Percentiles rank a stretch among this genome's conserved stretches.
Evolutionary conservation across 2,329 filamentous ascomycete species (phyloP).

Genomic region (Monosporascus sp.): DNA sequence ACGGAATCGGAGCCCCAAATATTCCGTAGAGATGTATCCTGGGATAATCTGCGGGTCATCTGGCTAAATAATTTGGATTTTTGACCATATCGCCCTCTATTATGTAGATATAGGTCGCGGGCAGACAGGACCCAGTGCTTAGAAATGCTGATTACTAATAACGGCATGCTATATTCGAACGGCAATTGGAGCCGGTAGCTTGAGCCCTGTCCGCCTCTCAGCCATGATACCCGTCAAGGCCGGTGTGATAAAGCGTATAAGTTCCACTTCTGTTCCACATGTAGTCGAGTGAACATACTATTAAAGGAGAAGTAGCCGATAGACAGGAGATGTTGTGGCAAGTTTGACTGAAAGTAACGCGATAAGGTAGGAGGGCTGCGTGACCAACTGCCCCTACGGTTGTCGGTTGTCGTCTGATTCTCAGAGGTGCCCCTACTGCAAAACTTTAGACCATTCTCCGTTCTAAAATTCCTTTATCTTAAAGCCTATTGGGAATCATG

Average conservation of each 20-base stretch:
- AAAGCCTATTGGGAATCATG: no score
- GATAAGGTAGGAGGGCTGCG: no score
- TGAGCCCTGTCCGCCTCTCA: constrained; percentile 14
- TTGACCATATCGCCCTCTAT: not conserved
- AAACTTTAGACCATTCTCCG: no score
- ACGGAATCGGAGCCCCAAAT: not conserved
- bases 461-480: no score
- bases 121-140: constrained; percentile 8
- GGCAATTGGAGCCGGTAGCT: constrained; percentile 7
- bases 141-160: not conserved
- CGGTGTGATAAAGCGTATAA: constrained; percentile 3
- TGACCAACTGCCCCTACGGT: no score
- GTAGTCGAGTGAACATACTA: constrained; percentile 13
- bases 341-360: constrained; percentile 3
- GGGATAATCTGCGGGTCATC: no score
- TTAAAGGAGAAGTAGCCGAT: constrained; percentile 19
- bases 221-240: constrained; percentile 10
- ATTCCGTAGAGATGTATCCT: not conserved
- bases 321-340: constrained; percentile 15
- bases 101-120: constrained; percentile 3
- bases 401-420: no score
- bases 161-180: constrained; percentile 7
- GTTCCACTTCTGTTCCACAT: constrained; percentile 16
- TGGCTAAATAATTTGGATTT: no score
- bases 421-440: no score